Evolutionary conservation across 129 eudicot species (phyloP).

Genomic region (Flaveria linearis): DNA sequence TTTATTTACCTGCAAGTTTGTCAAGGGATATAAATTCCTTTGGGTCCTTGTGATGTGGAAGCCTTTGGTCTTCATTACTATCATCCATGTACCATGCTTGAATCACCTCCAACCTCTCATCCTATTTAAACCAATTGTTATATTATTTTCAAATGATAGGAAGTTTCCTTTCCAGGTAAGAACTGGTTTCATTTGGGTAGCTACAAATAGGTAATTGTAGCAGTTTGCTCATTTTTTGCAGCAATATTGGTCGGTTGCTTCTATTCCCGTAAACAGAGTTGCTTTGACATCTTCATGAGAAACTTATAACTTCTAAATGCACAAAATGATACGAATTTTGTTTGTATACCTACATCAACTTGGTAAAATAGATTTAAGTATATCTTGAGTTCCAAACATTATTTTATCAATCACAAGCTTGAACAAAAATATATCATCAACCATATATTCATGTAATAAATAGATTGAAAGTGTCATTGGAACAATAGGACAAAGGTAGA

Average conservation of each 20-base stretch:
- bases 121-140: conserved; percentile 45
- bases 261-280: not conserved
- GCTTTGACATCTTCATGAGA: not conserved
- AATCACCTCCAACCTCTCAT: conserved; percentile 73
- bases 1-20: conserved; percentile 63
- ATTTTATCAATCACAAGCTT: not conserved
- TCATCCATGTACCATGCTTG: conserved; percentile 99
- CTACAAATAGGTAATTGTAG: not conserved
- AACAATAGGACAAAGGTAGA: too few relatives aligned
- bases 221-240: not conserved
- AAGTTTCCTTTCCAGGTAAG: not conserved
- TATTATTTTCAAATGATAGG: not conserved
- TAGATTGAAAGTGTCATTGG: too few relatives aligned
- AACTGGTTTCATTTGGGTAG: not conserved
- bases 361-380: not conserved
- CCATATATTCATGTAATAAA: not conserved
- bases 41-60: conserved; percentile 91
- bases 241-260: not conserved
- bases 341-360: not conserved
- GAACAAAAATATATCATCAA: not conserved
- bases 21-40: conserved; percentile 81
- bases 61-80: conserved; percentile 82
- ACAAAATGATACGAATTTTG: not conserved
- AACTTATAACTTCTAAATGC: not conserved
- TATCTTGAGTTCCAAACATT: not conserved